phyloP scores from a whole-genome alignment of 2,329 filamentous ascomycete species.

The Cryphonectria parasitica region DNA sequence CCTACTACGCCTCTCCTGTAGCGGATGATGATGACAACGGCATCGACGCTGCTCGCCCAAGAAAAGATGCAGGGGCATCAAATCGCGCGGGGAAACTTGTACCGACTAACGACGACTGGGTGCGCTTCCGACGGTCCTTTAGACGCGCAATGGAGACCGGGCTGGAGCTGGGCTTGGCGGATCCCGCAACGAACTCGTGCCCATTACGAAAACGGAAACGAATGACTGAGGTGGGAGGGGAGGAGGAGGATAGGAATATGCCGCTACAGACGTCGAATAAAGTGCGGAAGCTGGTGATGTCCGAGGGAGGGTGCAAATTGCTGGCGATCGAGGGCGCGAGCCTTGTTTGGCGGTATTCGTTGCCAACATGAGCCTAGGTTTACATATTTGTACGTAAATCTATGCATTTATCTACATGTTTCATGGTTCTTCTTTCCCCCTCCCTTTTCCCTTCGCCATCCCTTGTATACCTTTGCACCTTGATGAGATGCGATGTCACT shows the following conservation, averaged over 20 bases:
- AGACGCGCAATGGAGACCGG: conserved; percentile 38
- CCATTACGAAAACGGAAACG: conserved; percentile 19
- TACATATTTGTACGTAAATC: not conserved
- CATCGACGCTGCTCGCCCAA: conserved; percentile 30
- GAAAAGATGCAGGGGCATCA: conserved; percentile 16
- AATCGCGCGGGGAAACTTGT: not conserved
- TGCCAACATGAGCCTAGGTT: conserved; percentile 6
- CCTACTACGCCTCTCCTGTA: conserved; percentile 41
- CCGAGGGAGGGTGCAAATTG: conserved; percentile 3
- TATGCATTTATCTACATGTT: not conserved
- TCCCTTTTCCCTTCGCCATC: not conserved
- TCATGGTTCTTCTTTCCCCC: not conserved
- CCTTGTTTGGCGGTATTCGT: conserved; percentile 38
- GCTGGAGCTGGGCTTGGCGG: conserved; percentile 33
- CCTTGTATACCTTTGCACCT: not conserved
- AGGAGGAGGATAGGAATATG: not conserved
- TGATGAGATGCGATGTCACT: not conserved
- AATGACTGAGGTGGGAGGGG: not conserved
- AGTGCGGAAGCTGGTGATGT: conserved; percentile 20
- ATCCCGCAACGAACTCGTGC: not conserved
- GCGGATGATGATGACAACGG: conserved; percentile 38
- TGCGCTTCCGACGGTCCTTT: conserved; percentile 42
- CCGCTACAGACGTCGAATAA: not conserved
- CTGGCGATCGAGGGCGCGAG: conserved; percentile 37
- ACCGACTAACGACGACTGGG: conserved; percentile 47